A percentile compares a stretch with the other conserved stretches of the same genome.
Conservation (phyloP, 2,329 filamentous ascomycete genomes). For the Thelonectria discophora region DNA sequence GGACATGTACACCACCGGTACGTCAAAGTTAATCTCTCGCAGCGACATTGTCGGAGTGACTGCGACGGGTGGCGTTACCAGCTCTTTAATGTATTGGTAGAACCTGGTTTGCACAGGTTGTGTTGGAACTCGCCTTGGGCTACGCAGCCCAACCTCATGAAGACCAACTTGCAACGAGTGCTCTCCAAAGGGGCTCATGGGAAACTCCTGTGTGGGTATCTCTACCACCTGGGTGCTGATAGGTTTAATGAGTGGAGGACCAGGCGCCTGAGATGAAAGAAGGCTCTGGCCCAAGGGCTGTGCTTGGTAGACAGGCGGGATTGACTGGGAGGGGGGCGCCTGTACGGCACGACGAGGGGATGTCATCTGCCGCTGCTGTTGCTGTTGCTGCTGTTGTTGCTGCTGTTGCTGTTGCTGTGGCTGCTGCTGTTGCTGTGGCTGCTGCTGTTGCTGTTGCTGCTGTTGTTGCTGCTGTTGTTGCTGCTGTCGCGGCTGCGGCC, state of each 20-base stretch:
- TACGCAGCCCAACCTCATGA: conserved; percentile 58
- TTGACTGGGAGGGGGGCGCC: neutral
- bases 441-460: neutral
- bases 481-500: neutral
- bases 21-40: conserved; percentile 57
- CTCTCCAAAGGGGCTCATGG: conserved; percentile 52
- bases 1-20: conserved; percentile 50
- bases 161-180: conserved; percentile 55
- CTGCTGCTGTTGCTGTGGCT: neutral
- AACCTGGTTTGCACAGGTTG: conserved; percentile 46
- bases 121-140: conserved; percentile 55
- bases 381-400: neutral
- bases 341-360: neutral
- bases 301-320: neutral
- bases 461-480: neutral
- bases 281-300: neutral
- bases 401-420: neutral
- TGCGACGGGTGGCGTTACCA: conserved; percentile 57
- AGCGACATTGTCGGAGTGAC: conserved; percentile 48
- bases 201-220: conserved; percentile 48
- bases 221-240: conserved; percentile 6
- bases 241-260: neutral
- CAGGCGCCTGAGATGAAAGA: neutral
- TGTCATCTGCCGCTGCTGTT: neutral
- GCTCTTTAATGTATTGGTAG: conserved; percentile 67